Percentiles rank a stretch among this genome's conserved stretches.
Evolutionary conservation across 306 rosid genomes (phyloP).

Genomic region (Hylodesmum podocarpum): DNA sequence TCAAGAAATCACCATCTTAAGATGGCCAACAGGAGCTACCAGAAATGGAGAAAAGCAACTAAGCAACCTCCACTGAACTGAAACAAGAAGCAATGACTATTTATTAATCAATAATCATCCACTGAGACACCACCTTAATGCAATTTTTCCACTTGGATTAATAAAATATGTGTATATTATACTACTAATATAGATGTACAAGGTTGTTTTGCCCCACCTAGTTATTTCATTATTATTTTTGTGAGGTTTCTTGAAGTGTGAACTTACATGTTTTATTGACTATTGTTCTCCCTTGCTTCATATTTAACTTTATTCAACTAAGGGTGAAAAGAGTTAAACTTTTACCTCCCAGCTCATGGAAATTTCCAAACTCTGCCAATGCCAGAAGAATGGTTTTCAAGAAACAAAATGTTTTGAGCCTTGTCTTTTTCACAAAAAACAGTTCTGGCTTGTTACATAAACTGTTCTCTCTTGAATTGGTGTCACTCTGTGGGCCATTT

Average conservation of each 20-base stretch:
- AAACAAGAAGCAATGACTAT: conserved; percentile 10
- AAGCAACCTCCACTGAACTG: conserved; percentile 36
- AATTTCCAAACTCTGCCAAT: conserved; percentile 43
- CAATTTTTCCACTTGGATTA: neutral
- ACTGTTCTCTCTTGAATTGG: conserved; percentile 44
- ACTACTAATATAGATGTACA: neutral
- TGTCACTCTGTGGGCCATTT: conserved; percentile 52
- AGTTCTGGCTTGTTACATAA: conserved; percentile 42
- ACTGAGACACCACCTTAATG: conserved; percentile 39
- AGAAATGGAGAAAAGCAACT: conserved; percentile 33
- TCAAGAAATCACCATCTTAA: conserved; percentile 1
- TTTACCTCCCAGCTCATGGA: conserved; percentile 40
- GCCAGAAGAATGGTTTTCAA: conserved; percentile 41
- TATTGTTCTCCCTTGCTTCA: conserved; percentile 12
- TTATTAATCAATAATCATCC: conserved; percentile 22
- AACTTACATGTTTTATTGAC: neutral
- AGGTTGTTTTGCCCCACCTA: neutral
- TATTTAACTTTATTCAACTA: conserved; percentile 27
- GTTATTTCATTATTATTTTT: neutral
- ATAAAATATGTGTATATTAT: neutral
- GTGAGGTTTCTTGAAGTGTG: neutral
- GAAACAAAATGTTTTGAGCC: conserved; percentile 26
- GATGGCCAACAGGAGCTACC: conserved; percentile 26
- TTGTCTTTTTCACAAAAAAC: conserved; percentile 59
- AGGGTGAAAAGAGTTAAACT: conserved; percentile 33